phyloP scores from a whole-genome alignment of 768 basidiomycete species.

The Termitomyces sp. region DNA sequence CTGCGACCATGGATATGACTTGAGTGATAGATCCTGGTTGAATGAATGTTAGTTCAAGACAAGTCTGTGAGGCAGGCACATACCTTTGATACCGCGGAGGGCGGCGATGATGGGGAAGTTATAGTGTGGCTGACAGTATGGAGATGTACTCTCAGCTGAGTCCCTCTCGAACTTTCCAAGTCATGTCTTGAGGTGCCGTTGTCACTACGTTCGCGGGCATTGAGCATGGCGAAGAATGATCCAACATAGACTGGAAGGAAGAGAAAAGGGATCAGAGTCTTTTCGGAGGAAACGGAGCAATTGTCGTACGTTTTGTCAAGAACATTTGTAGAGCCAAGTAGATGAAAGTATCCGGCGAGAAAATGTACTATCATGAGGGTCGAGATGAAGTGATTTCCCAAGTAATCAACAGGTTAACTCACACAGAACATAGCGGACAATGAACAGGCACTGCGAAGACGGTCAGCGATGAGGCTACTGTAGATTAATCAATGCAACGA shows the following conservation, averaged over 20 bases:
- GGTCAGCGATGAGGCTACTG: background rate
- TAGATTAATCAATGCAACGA: background rate
- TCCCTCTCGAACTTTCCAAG: conserved; percentile 8
- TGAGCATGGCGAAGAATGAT: conserved; percentile 42
- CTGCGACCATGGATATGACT: background rate
- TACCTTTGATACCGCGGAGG: background rate
- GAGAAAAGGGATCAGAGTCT: background rate
- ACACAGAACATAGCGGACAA: conserved; percentile 37
- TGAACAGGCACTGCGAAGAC: conserved; percentile 32
- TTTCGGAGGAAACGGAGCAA: background rate
- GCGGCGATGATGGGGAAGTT: background rate
- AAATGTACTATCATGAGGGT: conserved; percentile 27
- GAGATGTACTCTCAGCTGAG: conserved; percentile 8
- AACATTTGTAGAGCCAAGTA: conserved; percentile 37
- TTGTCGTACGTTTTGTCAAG: conserved; percentile 34
- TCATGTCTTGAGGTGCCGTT: conserved; percentile 5
- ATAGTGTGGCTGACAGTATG: conserved; percentile 8
- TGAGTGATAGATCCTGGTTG: background rate
- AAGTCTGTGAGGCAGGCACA: background rate
- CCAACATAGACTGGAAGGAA: conserved; percentile 35
- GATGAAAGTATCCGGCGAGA: conserved; percentile 36
- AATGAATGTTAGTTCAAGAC: background rate
- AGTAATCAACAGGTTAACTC: conserved; percentile 6
- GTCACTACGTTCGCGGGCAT: conserved; percentile 28
- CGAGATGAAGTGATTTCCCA: background rate